phyloP scores from a whole-genome alignment of 148 eudicot species.

The Cornus controversa region DNA sequence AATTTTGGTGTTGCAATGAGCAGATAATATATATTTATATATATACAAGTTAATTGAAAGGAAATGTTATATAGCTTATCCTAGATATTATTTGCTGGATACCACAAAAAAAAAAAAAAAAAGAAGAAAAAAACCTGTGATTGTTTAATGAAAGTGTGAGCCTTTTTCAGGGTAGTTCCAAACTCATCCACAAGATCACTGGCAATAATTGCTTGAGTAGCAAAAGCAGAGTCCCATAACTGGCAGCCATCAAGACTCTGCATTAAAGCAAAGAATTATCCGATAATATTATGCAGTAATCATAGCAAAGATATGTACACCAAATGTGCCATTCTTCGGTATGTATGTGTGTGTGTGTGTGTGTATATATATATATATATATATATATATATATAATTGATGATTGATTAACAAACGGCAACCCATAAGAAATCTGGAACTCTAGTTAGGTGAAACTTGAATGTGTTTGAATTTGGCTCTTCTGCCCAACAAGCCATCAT shows the following conservation, averaged over 20 bases:
- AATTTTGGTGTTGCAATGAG: background rate
- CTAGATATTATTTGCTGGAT: too few relatives aligned
- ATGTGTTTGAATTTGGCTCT: constrained; percentile 8
- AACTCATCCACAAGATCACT: constrained; percentile 4
- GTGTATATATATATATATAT: too few relatives aligned
- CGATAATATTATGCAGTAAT: too few relatives aligned
- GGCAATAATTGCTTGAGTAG: constrained; percentile 18
- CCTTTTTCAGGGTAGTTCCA: constrained; percentile 1
- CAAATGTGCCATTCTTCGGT: too few relatives aligned
- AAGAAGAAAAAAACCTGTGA: constrained; percentile 9
- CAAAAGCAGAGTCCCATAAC: constrained; percentile 17
- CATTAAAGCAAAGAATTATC: background rate
- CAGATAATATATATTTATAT: too few relatives aligned
- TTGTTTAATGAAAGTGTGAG: constrained; percentile 11
- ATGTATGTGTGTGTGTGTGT: too few relatives aligned
- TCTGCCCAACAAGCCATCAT: constrained; percentile 22
- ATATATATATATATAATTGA: too few relatives aligned
- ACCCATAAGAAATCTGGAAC: constrained; percentile 19
- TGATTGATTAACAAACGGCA: background rate
- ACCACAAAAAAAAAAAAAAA: too few relatives aligned
- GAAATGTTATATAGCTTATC: too few relatives aligned
- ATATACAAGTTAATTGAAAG: too few relatives aligned
- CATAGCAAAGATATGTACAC: too few relatives aligned
- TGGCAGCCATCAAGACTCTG: constrained; percentile 28
- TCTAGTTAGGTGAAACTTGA: constrained; percentile 16